Conservation (phyloP, 805 yeast species). For the Schizosaccharomyces lindneri region DNA sequence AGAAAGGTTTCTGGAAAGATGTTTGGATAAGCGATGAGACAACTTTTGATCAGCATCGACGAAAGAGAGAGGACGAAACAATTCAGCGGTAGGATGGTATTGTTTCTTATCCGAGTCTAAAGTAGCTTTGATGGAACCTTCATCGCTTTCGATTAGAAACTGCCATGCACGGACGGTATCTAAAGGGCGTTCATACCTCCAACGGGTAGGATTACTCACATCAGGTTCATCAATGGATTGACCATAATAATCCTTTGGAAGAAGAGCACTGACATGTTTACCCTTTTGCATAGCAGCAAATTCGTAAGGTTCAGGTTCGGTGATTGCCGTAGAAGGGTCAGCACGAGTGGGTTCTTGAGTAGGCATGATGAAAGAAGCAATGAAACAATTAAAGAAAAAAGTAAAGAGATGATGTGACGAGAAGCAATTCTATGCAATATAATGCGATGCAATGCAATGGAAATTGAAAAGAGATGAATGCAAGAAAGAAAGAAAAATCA, state of each 20-base stretch:
- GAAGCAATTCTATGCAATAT: too few relatives aligned
- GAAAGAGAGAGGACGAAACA: neutral
- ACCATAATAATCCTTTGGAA: conserved; percentile 50
- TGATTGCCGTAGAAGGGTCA: neutral
- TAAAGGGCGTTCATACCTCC: conserved; percentile 85
- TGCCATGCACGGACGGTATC: conserved; percentile 39
- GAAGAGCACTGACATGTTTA: neutral
- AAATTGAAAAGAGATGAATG: too few relatives aligned
- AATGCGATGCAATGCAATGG: too few relatives aligned
- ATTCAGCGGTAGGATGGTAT: neutral
- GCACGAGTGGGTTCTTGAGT: neutral
- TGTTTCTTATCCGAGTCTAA: neutral
- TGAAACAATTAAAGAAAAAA: neutral
- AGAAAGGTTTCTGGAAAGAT: neutral
- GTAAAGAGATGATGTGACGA: too few relatives aligned
- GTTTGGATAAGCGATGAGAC: neutral
- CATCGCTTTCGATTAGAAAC: neutral
- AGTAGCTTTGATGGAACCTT: neutral
- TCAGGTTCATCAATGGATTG: conserved; percentile 55
- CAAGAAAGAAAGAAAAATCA: too few relatives aligned
- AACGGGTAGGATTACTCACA: conserved; percentile 75
- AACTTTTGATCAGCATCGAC: neutral
- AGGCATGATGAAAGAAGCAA: neutral
- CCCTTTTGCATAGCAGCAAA: neutral
- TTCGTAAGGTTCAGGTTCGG: conserved; percentile 1